Conservation (phyloP, 2,329 filamentous ascomycete genomes). For the Thermothelomyces thermophilus region DNA sequence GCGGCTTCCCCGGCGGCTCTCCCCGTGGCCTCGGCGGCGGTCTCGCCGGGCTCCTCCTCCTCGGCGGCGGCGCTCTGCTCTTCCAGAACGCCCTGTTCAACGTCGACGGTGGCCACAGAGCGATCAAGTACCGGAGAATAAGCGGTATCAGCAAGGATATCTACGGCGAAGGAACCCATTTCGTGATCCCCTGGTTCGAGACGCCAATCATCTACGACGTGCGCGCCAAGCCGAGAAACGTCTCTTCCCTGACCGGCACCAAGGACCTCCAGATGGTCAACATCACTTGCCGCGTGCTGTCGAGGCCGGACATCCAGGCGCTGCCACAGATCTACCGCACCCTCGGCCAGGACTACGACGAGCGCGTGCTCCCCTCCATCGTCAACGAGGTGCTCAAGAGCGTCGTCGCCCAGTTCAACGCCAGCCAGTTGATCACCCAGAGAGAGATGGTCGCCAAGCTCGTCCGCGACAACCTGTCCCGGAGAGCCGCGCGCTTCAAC, state of each 20-base stretch:
- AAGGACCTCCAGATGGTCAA: slow-evolving; percentile 99
- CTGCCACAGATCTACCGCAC: slow-evolving; percentile 97
- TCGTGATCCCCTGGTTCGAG: slow-evolving; percentile 95
- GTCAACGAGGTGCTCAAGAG: slow-evolving; percentile 99
- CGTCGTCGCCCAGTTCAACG: slow-evolving; percentile 98
- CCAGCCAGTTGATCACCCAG: slow-evolving; percentile 96
- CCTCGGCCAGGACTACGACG: slow-evolving; percentile 90
- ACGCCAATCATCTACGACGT: slow-evolving; percentile 96
- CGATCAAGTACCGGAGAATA: slow-evolving; percentile 94
- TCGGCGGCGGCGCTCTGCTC: slow-evolving; percentile 45
- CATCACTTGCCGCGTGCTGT: slow-evolving; percentile 98
- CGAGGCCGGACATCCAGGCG: slow-evolving; percentile 76
- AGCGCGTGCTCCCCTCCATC: slow-evolving; percentile 92
- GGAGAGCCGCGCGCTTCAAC: slow-evolving; percentile 91
- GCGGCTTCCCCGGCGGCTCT: slow-evolving; percentile 34
- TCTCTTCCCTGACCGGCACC: slow-evolving; percentile 93
- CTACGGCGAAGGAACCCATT: slow-evolving; percentile 90
- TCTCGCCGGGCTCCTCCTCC: slow-evolving; percentile 36
- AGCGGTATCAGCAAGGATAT: slow-evolving; percentile 95
- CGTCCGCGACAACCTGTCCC: slow-evolving; percentile 86
- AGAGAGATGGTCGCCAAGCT: slow-evolving; percentile 91
- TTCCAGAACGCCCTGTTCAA: slow-evolving; percentile 61
- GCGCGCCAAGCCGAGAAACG: slow-evolving; percentile 92
- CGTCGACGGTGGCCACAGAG: slow-evolving; percentile 96
- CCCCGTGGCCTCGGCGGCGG: slow-evolving; percentile 36